These are phyloP conservation scores for Tremella yokohamensis DNA, from an alignment of 768 basidiomycete species.

Conservation along the genomic window DNA sequence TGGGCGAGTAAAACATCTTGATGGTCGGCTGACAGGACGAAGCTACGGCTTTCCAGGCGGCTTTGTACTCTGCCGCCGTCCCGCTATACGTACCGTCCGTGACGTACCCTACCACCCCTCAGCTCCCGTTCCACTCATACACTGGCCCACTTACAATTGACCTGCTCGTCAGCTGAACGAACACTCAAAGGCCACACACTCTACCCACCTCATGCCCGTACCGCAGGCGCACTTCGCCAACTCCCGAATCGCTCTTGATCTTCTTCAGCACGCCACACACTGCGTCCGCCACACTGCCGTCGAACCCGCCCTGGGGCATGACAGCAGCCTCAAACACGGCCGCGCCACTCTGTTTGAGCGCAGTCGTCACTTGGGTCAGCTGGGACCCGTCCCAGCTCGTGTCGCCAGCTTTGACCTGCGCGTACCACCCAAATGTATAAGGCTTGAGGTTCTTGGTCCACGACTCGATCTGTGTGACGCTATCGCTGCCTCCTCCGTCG, in stretches of 20 bases:
- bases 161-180: background rate
- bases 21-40: background rate
- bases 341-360: conserved; percentile 2
- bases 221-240: conserved; percentile 1
- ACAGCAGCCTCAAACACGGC: conserved; percentile 2
- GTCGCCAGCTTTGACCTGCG: conserved; percentile 4
- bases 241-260: background rate
- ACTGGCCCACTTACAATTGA: background rate
- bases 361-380: background rate
- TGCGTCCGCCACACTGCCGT: background rate
- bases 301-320: conserved; percentile 1
- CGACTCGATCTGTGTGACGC: background rate
- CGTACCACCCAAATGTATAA: conserved; percentile 4
- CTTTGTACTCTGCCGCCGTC: conserved; percentile 1
- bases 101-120: background rate
- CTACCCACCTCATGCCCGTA: conserved; percentile 1
- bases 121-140: background rate
- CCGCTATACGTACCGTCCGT: conserved; percentile 1
- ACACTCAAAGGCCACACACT: too few relatives aligned
- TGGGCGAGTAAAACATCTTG: conserved; percentile 4
- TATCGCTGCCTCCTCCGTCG: background rate
- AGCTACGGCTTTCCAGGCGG: background rate
- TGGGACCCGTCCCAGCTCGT: background rate
- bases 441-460: conserved; percentile 1
- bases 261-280: conserved; percentile 2